phyloP scores from a whole-genome alignment of 495 filamentous ascomycete species.

The Penicillium silybi region DNA sequence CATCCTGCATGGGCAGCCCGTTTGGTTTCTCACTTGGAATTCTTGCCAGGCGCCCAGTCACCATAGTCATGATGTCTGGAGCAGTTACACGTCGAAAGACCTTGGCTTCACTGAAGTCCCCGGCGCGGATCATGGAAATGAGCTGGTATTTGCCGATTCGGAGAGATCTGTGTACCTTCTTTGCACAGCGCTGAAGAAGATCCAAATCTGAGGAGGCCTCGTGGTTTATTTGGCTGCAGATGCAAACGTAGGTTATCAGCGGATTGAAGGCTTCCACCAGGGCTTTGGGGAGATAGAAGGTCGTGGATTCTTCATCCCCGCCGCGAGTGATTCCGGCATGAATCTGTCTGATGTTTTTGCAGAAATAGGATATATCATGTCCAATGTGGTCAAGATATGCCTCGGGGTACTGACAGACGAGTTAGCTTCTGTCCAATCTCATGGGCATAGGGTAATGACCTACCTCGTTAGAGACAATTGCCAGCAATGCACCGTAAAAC shows the following conservation, averaged over 20 bases:
- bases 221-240: background rate
- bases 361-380: background rate
- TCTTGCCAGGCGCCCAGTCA: conserved; percentile 2
- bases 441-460: background rate
- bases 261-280: conserved; percentile 3
- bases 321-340: background rate
- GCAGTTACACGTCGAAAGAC: conserved; percentile 4
- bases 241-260: conserved; percentile 1
- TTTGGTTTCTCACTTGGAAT: background rate
- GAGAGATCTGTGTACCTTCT: background rate
- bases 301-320: background rate
- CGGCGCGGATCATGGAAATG: conserved; percentile 6
- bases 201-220: background rate
- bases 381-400: conserved; percentile 1
- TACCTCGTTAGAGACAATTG: background rate
- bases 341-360: background rate
- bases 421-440: background rate
- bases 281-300: conserved; percentile 1
- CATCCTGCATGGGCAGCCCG: background rate
- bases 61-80: conserved; percentile 1
- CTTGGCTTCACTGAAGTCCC: conserved; percentile 10
- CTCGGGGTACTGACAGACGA: background rate
- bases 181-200: background rate
- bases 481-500: conserved; percentile 4
- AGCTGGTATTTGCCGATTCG: background rate